Evolutionary conservation across 129 eudicot genomes (phyloP).

Genomic region (Tagetes erecta): DNA sequence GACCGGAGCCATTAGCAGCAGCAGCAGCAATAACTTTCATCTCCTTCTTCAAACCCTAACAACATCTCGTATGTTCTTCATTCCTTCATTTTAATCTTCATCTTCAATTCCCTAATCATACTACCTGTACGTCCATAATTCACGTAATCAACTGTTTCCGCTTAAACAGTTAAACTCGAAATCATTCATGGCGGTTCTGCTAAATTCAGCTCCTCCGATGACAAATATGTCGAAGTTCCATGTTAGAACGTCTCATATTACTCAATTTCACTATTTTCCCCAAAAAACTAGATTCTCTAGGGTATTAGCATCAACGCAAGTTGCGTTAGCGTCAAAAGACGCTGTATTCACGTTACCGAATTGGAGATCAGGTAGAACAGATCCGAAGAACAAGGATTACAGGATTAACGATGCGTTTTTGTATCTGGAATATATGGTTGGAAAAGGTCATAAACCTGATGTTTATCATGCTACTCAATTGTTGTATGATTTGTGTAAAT

Average conservation of each 20-base stretch:
- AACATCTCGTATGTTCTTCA: slow-evolving; percentile 15
- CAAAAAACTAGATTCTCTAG: slow-evolving; percentile 38
- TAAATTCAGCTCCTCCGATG: slow-evolving; percentile 52
- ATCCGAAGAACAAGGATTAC: slow-evolving; percentile 50
- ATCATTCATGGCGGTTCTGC: slow-evolving; percentile 50
- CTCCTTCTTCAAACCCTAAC: slow-evolving; percentile 15
- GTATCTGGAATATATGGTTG: slow-evolving; percentile 77
- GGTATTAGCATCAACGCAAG: slow-evolving; percentile 52
- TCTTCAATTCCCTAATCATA: not conserved
- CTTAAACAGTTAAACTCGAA: not conserved
- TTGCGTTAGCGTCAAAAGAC: slow-evolving; percentile 42
- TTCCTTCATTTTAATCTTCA: not conserved
- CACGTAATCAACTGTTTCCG: not conserved
- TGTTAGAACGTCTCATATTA: slow-evolving; percentile 35
- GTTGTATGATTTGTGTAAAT: slow-evolving; percentile 67
- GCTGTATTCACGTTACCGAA: slow-evolving; percentile 60
- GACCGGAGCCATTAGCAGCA: slow-evolving; percentile 12
- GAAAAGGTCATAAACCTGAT: slow-evolving; percentile 80
- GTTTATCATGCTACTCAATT: slow-evolving; percentile 66
- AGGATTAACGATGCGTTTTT: slow-evolving; percentile 72
- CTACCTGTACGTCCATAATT: not conserved
- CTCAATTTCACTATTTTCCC: slow-evolving; percentile 43
- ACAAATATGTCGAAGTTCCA: slow-evolving; percentile 45
- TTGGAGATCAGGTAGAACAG: slow-evolving; percentile 64
- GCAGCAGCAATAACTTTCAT: not conserved